phyloP scores from a whole-genome alignment of 2,329 filamentous ascomycete species.

The Cladophialophora bantiana region DNA sequence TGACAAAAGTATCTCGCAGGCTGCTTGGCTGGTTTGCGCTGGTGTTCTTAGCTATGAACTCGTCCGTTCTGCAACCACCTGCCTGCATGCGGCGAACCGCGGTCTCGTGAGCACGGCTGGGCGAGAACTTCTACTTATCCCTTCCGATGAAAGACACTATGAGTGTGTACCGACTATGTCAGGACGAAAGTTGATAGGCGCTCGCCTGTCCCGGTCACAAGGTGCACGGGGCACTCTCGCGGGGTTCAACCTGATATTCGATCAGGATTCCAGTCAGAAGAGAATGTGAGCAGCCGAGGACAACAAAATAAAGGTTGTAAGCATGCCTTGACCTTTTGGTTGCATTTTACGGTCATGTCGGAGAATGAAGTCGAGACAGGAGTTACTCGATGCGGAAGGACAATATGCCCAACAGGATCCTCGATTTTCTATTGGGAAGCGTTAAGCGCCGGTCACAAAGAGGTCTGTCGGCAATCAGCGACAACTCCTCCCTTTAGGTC shows the following conservation, averaged over 20 bases:
- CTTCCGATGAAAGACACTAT: background rate
- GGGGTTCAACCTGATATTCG: background rate
- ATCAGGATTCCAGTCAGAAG: background rate
- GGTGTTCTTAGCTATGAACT: background rate
- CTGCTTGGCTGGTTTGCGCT: background rate
- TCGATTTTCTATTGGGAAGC: background rate
- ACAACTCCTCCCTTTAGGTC: background rate
- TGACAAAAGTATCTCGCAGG: constrained; percentile 3
- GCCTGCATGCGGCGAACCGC: constrained; percentile 8
- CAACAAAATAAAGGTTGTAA: background rate
- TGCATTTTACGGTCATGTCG: constrained; percentile 30
- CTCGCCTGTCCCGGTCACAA: background rate
- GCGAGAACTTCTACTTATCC: background rate
- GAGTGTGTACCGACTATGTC: background rate
- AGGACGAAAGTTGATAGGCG: background rate
- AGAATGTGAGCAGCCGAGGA: background rate
- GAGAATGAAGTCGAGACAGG: constrained; percentile 22
- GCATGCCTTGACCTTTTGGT: constrained; percentile 29
- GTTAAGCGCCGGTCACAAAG: background rate
- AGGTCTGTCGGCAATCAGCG: background rate
- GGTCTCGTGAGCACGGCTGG: constrained; percentile 6
- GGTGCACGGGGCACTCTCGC: background rate
- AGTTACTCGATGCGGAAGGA: constrained; percentile 14
- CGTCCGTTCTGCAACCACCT: background rate
- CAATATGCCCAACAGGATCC: constrained; percentile 19